Evolutionary conservation across 495 filamentous ascomycete species (phyloP).

Genomic region (Apiosordaria backusii): DNA sequence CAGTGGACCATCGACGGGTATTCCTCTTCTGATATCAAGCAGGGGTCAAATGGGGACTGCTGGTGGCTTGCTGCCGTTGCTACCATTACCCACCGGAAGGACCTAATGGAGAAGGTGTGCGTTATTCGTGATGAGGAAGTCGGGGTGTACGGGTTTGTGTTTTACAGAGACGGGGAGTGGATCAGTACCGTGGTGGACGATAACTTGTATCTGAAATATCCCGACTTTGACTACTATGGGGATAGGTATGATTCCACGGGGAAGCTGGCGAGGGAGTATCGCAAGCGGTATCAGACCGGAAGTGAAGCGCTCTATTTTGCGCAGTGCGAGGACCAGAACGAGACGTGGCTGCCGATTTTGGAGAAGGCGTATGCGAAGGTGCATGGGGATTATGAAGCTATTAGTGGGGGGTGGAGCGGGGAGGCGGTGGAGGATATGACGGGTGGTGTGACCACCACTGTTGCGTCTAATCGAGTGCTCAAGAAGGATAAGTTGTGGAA

Average conservation of each 20-base stretch:
- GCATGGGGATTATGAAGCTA: constrained; percentile 79
- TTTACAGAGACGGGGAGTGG: constrained; percentile 92
- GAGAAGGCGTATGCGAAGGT: constrained; percentile 98
- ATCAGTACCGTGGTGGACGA: constrained; percentile 82
- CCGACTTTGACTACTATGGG: constrained; percentile 63
- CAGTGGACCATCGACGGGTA: constrained; percentile 66
- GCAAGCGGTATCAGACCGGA: constrained; percentile 65
- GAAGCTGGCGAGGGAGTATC: constrained; percentile 59
- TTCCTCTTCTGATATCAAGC: constrained; percentile 75
- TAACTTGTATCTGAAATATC: constrained; percentile 70
- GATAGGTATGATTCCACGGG: constrained; percentile 39
- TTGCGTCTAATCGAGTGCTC: constrained; percentile 76
- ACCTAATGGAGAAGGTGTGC: constrained; percentile 76
- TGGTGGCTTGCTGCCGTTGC: constrained; percentile 88
- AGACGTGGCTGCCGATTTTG: constrained; percentile 91
- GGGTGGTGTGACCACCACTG: constrained; percentile 79
- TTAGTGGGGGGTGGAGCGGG: constrained; percentile 82
- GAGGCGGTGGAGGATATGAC: constrained; percentile 93
- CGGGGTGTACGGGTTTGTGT: constrained; percentile 93
- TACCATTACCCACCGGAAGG: constrained; percentile 75
- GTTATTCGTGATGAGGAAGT: constrained; percentile 78
- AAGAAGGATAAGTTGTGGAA: constrained; percentile 88
- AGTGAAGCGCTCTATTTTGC: constrained; percentile 85
- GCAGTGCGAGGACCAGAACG: constrained; percentile 77
- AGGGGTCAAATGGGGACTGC: constrained; percentile 80